Percentiles rank a stretch among this genome's conserved stretches.
These are phyloP conservation scores for Calonectria pauciramosa DNA, from an alignment of 2,329 filamentous ascomycete species.

Conservation along the genomic window DNA sequence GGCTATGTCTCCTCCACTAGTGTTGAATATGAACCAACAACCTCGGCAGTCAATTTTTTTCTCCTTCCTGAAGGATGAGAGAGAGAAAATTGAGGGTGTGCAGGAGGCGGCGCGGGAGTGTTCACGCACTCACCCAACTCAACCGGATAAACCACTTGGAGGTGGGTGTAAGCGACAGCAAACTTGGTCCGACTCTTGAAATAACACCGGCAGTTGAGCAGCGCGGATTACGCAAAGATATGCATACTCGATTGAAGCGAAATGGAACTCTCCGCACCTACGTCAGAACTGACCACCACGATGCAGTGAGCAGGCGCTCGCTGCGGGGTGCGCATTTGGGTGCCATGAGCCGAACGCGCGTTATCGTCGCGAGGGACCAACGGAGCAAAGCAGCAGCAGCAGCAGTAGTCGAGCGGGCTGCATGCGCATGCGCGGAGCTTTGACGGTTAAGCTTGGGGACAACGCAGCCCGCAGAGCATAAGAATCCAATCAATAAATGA, in stretches of 20 bases:
- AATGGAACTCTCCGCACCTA: not conserved
- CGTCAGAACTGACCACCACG: slow-evolving; percentile 1
- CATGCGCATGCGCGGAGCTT: not conserved
- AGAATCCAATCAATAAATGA: slow-evolving; percentile 4
- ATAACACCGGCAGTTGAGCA: not conserved
- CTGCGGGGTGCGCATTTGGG: not conserved
- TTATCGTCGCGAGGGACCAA: not conserved
- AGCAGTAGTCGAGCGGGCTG: not conserved
- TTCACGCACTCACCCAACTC: not conserved
- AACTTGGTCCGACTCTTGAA: too few relatives aligned
- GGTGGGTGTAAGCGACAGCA: not conserved
- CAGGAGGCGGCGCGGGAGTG: not conserved
- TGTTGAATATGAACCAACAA: not conserved
- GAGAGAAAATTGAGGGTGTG: not conserved
- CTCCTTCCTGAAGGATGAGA: not conserved
- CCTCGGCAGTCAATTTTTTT: not conserved
- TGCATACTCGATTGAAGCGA: not conserved
- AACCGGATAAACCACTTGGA: not conserved
- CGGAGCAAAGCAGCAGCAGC: not conserved
- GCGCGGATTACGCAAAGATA: too few relatives aligned
- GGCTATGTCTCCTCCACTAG: not conserved
- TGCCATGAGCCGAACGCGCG: not conserved
- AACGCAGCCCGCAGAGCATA: slow-evolving; percentile 1
- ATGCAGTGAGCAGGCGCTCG: not conserved
- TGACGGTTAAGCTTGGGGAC: not conserved